Conservation (phyloP, 495 filamentous ascomycete genomes). For the Aspergillus homomorphus region DNA sequence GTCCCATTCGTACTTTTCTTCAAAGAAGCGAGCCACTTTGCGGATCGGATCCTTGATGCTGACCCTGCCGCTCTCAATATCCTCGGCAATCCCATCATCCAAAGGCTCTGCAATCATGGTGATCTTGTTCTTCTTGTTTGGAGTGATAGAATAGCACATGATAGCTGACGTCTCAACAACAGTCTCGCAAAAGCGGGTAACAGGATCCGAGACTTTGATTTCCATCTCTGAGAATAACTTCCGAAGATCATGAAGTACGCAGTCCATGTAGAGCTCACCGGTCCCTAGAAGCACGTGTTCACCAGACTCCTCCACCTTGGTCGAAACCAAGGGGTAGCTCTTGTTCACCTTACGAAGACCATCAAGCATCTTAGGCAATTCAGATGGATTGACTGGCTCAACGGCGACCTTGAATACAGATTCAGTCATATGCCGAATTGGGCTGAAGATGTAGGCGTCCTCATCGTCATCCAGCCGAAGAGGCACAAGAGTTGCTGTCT, state of each 20-base stretch:
- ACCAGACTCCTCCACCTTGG: constrained; percentile 98
- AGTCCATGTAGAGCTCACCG: constrained; percentile 98
- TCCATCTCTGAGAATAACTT: constrained; percentile 98
- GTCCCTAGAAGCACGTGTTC: constrained; percentile 95
- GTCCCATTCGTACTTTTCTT: constrained; percentile 97
- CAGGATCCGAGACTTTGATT: constrained; percentile 95
- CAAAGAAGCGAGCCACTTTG: constrained; percentile 93
- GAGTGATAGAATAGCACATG: constrained; percentile 95
- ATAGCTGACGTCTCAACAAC: constrained; percentile 97
- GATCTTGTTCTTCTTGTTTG: constrained; percentile 99
- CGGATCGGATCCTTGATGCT: constrained; percentile 90
- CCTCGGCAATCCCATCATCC: constrained; percentile 90
- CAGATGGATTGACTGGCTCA: constrained; percentile 96
- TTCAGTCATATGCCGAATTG: constrained; percentile 91
- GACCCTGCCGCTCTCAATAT: constrained; percentile 89
- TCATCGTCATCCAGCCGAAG: constrained; percentile 77
- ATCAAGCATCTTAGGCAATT: constrained; percentile 98
- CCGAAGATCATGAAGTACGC: constrained; percentile 92
- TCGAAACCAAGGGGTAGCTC: constrained; percentile 89
- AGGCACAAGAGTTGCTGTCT: constrained; percentile 92
- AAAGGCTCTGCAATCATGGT: constrained; percentile 97
- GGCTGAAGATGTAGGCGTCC: constrained; percentile 91
- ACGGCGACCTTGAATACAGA: constrained; percentile 98
- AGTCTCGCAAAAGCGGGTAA: constrained; percentile 96
- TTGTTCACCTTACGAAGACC: constrained; percentile 96